Percentiles rank a stretch among this genome's conserved stretches.
Evolutionary conservation across 169 alveolate genomes (phyloP).

Genomic region (Plasmodium inui): DNA sequence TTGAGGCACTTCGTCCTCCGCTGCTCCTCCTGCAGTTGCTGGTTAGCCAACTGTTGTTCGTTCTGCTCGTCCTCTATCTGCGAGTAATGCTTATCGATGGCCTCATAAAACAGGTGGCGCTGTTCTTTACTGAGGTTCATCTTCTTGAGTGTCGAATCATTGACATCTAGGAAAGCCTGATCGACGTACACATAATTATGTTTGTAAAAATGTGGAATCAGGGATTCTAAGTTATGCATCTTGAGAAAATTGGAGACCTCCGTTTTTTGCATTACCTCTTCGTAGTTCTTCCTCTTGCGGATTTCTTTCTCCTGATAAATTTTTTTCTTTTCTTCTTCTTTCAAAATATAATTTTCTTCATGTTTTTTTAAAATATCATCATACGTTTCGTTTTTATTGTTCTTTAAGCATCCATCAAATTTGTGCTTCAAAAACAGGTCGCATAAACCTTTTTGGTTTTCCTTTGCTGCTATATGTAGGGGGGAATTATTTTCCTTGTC

Average conservation of each 20-base stretch:
- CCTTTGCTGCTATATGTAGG: constrained; percentile 74
- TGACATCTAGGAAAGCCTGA: constrained; percentile 32
- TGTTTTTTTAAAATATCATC: constrained; percentile 64
- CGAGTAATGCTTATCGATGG: constrained; percentile 21
- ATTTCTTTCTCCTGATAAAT: constrained; percentile 69
- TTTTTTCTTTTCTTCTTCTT: constrained; percentile 66
- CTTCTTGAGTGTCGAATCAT: constrained; percentile 43
- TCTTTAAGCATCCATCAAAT: constrained; percentile 53
- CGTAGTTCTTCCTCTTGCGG: constrained; percentile 51
- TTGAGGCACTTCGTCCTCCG: constrained; percentile 35
- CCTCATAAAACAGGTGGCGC: constrained; percentile 17
- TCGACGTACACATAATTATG: constrained; percentile 69
- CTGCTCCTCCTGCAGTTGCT: constrained; percentile 50
- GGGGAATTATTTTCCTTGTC: constrained; percentile 69
- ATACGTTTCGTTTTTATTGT: constrained; percentile 72
- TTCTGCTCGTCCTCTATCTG: constrained; percentile 28
- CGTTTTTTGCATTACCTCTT: constrained; percentile 65
- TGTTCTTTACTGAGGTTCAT: constrained; percentile 58
- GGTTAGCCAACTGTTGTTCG: constrained; percentile 29
- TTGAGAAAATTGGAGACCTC: constrained; percentile 72
- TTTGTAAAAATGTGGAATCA: constrained; percentile 46
- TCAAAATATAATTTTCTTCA: constrained; percentile 37
- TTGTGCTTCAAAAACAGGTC: constrained; percentile 50
- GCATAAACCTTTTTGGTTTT: constrained; percentile 45
- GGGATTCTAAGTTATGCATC: constrained; percentile 30